Evolutionary conservation across 768 basidiomycete genomes (phyloP).

Genomic region (Lentinula detonsa): DNA sequence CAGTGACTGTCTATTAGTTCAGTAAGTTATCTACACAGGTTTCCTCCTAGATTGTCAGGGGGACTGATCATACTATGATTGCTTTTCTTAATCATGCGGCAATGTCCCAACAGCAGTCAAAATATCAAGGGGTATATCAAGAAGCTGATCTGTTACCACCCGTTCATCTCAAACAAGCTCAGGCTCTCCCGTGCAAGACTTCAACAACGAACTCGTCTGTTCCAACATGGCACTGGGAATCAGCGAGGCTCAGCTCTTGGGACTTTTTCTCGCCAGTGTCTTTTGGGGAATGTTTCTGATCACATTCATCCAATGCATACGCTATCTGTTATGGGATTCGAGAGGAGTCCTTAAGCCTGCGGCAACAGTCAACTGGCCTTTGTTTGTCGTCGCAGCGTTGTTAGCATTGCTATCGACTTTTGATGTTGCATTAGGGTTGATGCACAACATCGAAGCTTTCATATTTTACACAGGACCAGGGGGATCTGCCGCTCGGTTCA

Average conservation of each 20-base stretch:
- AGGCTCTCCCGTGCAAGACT: not conserved
- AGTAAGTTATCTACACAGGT: not conserved
- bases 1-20: not conserved
- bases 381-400: conserved; percentile 9
- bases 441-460: conserved; percentile 11
- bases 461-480: conserved; percentile 10
- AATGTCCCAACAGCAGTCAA: not conserved
- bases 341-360: not conserved
- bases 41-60: not conserved
- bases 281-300: conserved; percentile 7
- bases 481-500: conserved; percentile 6
- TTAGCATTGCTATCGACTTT: conserved; percentile 9
- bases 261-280: conserved; percentile 2
- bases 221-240: not conserved
- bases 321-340: not conserved
- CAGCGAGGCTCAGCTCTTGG: conserved; percentile 4
- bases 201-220: not conserved
- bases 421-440: conserved; percentile 6
- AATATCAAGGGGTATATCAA: not conserved
- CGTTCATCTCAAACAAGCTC: not conserved
- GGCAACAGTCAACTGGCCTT: conserved; percentile 9
- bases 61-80: not conserved
- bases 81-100: not conserved
- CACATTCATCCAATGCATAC: not conserved
- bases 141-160: not conserved